Evolutionary conservation across 192 early-diverging fungal species (phyloP).

Genomic region (Oehlia diaphana): DNA sequence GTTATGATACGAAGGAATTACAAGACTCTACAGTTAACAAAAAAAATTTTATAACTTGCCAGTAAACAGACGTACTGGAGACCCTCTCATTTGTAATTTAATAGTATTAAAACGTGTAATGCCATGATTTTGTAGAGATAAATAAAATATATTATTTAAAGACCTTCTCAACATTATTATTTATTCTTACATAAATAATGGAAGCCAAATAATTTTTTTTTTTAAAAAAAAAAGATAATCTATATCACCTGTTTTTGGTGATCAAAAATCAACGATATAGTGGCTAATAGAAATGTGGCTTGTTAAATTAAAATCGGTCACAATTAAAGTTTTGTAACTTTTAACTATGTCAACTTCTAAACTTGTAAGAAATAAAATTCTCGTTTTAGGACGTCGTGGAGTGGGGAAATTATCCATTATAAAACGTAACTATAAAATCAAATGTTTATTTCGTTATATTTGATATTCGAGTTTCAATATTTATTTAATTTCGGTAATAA

Average conservation of each 20-base stretch:
- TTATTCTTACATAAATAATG: background rate
- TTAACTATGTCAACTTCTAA: background rate
- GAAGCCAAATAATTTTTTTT: background rate
- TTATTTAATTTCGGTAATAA: background rate
- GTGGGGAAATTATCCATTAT: constrained; percentile 52
- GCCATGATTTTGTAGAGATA: background rate
- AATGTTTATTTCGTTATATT: background rate
- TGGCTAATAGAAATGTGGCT: background rate
- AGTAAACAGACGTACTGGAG: background rate
- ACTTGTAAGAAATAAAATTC: constrained; percentile 51
- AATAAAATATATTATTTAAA: background rate
- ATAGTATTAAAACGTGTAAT: background rate
- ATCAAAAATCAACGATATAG: no score
- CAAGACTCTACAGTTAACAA: background rate
- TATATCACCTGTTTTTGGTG: no score
- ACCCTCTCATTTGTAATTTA: background rate
- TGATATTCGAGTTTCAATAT: background rate
- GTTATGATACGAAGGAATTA: no score
- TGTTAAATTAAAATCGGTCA: background rate
- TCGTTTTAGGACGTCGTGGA: constrained; percentile 53
- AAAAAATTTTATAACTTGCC: background rate
- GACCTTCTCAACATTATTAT: background rate
- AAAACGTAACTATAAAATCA: constrained; percentile 43
- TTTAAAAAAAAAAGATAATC: background rate
- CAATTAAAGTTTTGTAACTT: background rate